Base-by-base conservation (phyloP, 805 yeast genomes). In the Saturnispora saitoi region DNA sequence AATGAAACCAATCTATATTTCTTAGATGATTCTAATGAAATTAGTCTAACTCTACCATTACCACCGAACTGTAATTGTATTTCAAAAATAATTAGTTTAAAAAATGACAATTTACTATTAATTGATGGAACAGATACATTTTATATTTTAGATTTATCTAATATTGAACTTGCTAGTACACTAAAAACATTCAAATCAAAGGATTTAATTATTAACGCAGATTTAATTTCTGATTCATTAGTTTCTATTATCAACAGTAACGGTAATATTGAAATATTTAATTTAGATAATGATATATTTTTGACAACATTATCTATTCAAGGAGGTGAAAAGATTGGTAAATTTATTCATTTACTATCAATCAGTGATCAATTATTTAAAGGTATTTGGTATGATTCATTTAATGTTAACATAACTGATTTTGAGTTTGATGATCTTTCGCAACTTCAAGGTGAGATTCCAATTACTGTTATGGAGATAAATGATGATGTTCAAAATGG, bases 401-500 rank as follows among this genome's bases (percentile, higher is more conserved):
- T 49, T 40, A 55, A 58, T 8, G 48, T 61, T 24, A 52, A 56
- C 30, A 52, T 57, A 20, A 56, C 60, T 3, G 58, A 56, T 41
- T 70, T 54, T 70, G 68, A 44, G 60, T 51, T 47, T 60, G 62
- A 68, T 60, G 52, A 63, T 56, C 22, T 64, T 51, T 50, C 61
- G 58, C 57, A 54, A 7, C 26, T 55, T 36, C 48, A 52, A n/a
- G 61, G 60, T 10, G 56, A 52, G 30, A 49, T 56, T 10, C 37
- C 46, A 19, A 55, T 58, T 20, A 44, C 43, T 22, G 52, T 63
- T 12, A 60, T 62, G 20, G 58, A 57, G 12, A 69, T 63, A 34
- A 50, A 32, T 7, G 52, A 48, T 20, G 50, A 47, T 36, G 43
- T 46, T 32, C 54, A 43, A 10, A 50, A 39, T 12, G 54, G 42